These are phyloP conservation scores for Apiospora arundinis DNA, from an alignment of 2,329 filamentous ascomycete species.

Conservation along the genomic window DNA sequence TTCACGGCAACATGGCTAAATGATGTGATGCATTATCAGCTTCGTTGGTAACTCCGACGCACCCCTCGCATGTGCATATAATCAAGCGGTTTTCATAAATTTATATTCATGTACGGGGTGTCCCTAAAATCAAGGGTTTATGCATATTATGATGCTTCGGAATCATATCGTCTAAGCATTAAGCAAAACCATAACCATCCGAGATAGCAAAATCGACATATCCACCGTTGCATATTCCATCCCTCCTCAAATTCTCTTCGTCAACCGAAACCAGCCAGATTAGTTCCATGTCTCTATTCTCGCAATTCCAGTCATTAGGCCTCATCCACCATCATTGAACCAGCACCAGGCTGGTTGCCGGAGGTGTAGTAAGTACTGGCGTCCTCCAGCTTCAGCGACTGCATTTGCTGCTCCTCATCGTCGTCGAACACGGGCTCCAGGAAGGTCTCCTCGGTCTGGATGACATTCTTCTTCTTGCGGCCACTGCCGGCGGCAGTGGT, in stretches of 20 bases:
- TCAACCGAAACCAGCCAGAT: not conserved
- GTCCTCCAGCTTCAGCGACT: not conserved
- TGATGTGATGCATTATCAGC: not conserved
- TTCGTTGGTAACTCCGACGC: not conserved
- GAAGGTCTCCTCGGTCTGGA: not conserved
- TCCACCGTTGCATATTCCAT: not conserved
- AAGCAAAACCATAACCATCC: conserved; percentile 11
- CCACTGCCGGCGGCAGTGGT: not conserved
- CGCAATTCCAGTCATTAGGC: not conserved
- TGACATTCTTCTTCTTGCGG: not conserved
- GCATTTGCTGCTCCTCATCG: not conserved
- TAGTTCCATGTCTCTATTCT: not conserved
- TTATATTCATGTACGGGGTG: not conserved
- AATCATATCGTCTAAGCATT: not conserved
- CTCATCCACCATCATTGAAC: not conserved
- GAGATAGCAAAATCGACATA: not conserved
- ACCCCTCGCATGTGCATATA: too few relatives aligned
- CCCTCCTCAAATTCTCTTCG: not conserved
- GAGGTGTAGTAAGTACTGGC: not conserved
- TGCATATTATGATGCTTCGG: conserved; percentile 1
- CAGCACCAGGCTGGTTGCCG: not conserved
- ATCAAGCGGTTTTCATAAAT: not conserved
- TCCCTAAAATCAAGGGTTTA: not conserved
- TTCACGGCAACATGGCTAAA: not conserved
- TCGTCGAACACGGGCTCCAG: not conserved